These are phyloP conservation scores for Phytophthora sansomeana DNA, from an alignment of 352 stramenopile genomes.

Conservation along the genomic window DNA sequence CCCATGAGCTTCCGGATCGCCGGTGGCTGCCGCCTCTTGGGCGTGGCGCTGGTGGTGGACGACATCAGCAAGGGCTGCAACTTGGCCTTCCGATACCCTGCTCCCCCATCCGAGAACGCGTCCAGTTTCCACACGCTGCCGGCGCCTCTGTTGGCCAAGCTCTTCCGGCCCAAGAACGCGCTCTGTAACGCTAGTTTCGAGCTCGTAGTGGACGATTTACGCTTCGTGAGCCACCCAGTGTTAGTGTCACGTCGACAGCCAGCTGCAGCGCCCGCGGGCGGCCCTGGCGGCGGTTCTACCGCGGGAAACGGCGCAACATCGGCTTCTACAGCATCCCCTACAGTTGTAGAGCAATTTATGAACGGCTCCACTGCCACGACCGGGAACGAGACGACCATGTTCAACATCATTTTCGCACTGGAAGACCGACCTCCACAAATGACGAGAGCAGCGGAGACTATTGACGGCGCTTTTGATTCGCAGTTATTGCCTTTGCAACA, in stretches of 20 bases:
- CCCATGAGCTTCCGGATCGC: slow-evolving; percentile 10
- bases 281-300: slow-evolving; percentile 4
- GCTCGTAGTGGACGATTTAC: slow-evolving; percentile 87
- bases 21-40: slow-evolving; percentile 52
- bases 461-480: slow-evolving; percentile 19
- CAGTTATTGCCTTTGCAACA: slow-evolving; percentile 32
- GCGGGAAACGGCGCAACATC: slow-evolving; percentile 11
- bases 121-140: slow-evolving; percentile 85
- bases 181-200: slow-evolving; percentile 90
- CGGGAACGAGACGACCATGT: slow-evolving; percentile 85
- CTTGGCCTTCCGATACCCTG: slow-evolving; percentile 86
- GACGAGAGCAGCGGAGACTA: slow-evolving; percentile 1
- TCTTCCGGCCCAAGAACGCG: slow-evolving; percentile 90
- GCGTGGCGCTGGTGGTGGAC: slow-evolving; percentile 87
- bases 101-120: slow-evolving; percentile 55
- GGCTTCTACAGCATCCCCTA: slow-evolving; percentile 11
- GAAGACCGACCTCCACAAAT: slow-evolving; percentile 50
- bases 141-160: slow-evolving; percentile 80
- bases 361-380: slow-evolving; percentile 13
- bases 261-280: slow-evolving; percentile 22
- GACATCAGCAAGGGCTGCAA: slow-evolving; percentile 91
- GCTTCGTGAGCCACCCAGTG: slow-evolving; percentile 89
- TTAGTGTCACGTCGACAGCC: slow-evolving; percentile 58
- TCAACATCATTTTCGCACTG: slow-evolving; percentile 89
- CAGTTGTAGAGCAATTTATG: slow-evolving; percentile 27